Evolutionary conservation across 1,139 yeast species (phyloP).

Genomic region (Pichia sp.): DNA sequence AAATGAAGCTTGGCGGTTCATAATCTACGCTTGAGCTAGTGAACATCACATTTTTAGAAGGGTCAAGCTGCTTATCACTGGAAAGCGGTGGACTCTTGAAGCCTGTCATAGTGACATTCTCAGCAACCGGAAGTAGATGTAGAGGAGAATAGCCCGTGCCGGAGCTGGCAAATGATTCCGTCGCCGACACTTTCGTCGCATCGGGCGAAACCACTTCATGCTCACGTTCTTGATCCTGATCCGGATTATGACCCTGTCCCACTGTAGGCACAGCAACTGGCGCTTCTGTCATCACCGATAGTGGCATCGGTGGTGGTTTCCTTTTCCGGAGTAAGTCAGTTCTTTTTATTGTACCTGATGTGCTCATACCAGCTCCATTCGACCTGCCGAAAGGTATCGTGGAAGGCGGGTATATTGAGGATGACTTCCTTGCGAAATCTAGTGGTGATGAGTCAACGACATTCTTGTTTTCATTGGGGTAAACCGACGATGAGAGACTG

Average conservation of each 20-base stretch:
- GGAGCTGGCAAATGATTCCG: background rate
- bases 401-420: constrained; percentile 13
- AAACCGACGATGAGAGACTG: constrained; percentile 10
- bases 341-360: constrained; percentile 5
- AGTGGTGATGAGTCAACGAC: constrained; percentile 5
- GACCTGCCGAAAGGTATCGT: background rate
- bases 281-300: background rate
- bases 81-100: background rate
- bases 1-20: constrained; percentile 4
- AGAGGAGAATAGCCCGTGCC: constrained; percentile 14
- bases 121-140: constrained; percentile 2
- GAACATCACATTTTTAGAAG: constrained; percentile 1
- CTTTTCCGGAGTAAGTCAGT: constrained; percentile 9
- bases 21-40: constrained; percentile 1
- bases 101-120: too few relatives aligned
- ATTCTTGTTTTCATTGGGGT: constrained; percentile 6
- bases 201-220: background rate
- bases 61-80: background rate
- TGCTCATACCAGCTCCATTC: background rate
- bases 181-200: constrained; percentile 3
- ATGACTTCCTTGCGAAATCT: constrained; percentile 10
- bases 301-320: constrained; percentile 13
- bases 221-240: background rate
- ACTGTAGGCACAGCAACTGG: too few relatives aligned
- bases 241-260: too few relatives aligned